Conservation (phyloP, 805 yeast genomes). For the Danielia reshetovae region DNA sequence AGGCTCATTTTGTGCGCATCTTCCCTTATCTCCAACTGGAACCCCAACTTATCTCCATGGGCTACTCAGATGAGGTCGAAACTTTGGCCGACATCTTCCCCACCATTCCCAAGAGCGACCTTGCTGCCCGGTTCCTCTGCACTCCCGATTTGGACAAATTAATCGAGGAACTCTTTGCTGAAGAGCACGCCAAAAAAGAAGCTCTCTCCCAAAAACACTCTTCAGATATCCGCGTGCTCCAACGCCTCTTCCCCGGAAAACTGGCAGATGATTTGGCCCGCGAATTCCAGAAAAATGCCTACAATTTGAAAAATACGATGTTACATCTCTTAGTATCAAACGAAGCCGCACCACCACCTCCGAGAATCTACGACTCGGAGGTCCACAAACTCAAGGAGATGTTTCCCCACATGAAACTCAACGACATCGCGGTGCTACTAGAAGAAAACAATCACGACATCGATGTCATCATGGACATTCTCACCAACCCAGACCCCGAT, state of each 20-base stretch:
- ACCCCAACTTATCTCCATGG: too few species aligned
- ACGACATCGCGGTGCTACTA: conserved; percentile 25
- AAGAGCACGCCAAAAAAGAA: conserved; percentile 1
- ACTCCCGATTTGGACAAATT: conserved; percentile 20
- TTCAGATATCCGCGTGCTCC: too few species aligned
- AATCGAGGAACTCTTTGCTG: conserved; percentile 22
- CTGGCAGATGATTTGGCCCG: too few species aligned
- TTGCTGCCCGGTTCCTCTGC: conserved; percentile 23
- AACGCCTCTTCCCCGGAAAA: too few species aligned
- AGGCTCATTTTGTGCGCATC: too few species aligned
- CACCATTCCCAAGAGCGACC: conserved; percentile 20
- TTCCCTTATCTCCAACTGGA: too few species aligned
- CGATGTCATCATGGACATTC: conserved; percentile 22
- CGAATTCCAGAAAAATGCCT: background rate
- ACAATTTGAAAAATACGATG: too few species aligned
- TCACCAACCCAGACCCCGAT: conserved; percentile 6
- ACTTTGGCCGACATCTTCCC: conserved; percentile 28
- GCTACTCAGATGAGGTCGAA: too few species aligned
- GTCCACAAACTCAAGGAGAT: conserved; percentile 33
- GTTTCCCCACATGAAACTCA: conserved; percentile 41
- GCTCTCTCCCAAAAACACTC: too few species aligned
- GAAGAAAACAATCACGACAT: conserved; percentile 26
- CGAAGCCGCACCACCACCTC: background rate
- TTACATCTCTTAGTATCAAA: too few species aligned
- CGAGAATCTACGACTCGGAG: conserved; percentile 1